These are phyloP conservation scores for Sideroxylon spinosum DNA, from an alignment of 179 eudicot genomes.

Conservation along the genomic window DNA sequence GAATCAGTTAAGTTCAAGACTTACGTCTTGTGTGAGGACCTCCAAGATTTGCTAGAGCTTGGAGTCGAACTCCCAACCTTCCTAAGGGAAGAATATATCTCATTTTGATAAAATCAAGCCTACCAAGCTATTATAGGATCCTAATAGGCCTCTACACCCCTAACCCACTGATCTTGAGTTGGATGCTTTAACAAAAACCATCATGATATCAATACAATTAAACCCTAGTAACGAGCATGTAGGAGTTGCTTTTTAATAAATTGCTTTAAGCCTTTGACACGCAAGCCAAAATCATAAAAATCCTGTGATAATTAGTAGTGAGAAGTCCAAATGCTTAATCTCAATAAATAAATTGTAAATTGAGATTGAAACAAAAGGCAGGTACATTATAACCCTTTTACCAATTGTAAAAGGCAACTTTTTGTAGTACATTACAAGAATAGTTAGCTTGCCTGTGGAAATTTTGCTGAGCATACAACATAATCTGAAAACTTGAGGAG, in stretches of 20 bases:
- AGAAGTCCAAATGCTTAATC: neutral
- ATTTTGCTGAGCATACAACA: conserved; percentile 76
- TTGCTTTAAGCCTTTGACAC: neutral
- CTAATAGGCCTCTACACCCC: no score
- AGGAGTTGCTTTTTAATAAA: conserved; percentile 1
- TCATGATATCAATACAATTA: neutral
- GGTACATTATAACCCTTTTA: neutral
- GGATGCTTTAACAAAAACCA: neutral
- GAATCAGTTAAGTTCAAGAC: no score
- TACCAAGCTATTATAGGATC: no score
- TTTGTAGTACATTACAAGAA: neutral
- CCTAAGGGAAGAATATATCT: no score
- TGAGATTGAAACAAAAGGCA: neutral
- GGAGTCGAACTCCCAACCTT: no score
- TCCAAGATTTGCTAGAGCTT: no score
- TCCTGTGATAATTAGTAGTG: neutral
- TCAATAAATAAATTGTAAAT: no score
- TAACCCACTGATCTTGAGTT: no score
- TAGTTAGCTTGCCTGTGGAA: conserved; percentile 65
- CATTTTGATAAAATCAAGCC: no score
- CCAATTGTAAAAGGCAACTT: neutral
- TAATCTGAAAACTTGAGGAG: conserved; percentile 64
- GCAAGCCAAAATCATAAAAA: neutral
- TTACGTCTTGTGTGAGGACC: no score
- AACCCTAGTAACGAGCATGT: neutral